Base-by-base conservation (phyloP, 148 eudicot species). In the Polygonum aviculare region DNA sequence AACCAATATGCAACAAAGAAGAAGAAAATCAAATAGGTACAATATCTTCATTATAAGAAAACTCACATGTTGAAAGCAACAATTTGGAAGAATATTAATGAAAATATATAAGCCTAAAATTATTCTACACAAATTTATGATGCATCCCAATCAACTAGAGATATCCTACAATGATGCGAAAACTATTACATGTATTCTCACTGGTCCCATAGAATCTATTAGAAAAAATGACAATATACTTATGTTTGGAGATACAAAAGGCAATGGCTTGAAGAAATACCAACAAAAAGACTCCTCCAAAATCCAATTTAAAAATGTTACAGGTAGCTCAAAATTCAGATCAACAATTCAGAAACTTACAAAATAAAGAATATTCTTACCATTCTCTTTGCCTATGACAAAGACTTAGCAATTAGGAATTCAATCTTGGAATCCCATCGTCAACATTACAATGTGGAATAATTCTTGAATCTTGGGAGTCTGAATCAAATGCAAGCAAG, bases 401-500 rank as follows among this genome's bases (percentile, higher is more conserved):
- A 38, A 67, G 44, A 67, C 1, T 16, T 16, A 36, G 38, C 45
- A 33, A 67, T 35, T 36, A 36, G 40, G 72, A 38, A 67, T 67
- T 36, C 45, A 35, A 67, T 31, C 70, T 7, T 3, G 39, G 70
- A 35, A n/a, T 38, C 19, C 72, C 72, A 19, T 67, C n/a, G 40
- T 67, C 40, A 63, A 63, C 70, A 63, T 31, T 14, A 63, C 70
- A 63, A 63, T 35, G 70, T 7, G 70, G 12, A 60, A 26, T 14
- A 60, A 60, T 60, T 21, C 38, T 9, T 31, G 44, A 21, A 67
- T 33, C 44, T n/a, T 67, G 19, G 36, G 10, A 31, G 2, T 67
- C 45, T 5, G 72, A 67, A 67, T 67, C 45, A 67, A 67, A 67
- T 35, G 72, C 72, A 67, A 67, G 72, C 72, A 36, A 67, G 15